These are phyloP conservation scores for Leishmania turanica DNA, from an alignment of 208 protist genomes.

Conservation along the genomic window DNA sequence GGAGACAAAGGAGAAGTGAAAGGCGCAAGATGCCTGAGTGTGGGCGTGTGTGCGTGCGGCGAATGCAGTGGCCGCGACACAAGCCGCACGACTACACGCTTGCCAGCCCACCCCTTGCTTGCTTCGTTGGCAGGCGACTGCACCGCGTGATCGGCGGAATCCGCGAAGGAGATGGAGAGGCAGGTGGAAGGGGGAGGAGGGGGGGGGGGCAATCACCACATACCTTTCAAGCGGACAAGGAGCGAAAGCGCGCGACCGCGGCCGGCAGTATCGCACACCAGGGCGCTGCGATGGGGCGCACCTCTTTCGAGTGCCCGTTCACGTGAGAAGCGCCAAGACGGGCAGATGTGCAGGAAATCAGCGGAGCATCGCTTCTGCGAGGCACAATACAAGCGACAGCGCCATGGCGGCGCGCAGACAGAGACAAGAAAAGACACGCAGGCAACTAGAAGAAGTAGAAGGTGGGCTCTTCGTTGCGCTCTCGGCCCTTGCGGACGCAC, in stretches of 20 bases:
- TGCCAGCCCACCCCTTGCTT: not conserved
- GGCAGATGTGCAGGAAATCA: not conserved
- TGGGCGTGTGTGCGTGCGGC: not conserved
- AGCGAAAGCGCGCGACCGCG: not conserved
- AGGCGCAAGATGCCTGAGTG: not conserved
- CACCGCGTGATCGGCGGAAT: not conserved
- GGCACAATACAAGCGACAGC: not conserved
- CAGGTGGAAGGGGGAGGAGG: not conserved
- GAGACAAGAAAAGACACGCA: not conserved
- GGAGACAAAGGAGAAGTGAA: not conserved
- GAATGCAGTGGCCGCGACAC: not conserved
- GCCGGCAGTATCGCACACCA: not conserved
- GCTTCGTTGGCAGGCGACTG: not conserved
- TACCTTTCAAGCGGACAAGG: not conserved
- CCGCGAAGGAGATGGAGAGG: not conserved
- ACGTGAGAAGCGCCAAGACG: not conserved
- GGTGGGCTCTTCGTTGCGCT: slow-evolving; percentile 81
- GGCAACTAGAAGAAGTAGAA: slow-evolving; percentile 81
- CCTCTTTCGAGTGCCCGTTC: not conserved
- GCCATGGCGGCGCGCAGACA: not conserved
- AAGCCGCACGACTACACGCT: not conserved
- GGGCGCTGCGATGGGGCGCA: not conserved
- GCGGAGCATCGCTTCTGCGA: not conserved
- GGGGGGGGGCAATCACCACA: not conserved
- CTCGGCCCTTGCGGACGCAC: slow-evolving; percentile 71